phyloP scores from a whole-genome alignment of 2,329 filamentous ascomycete species.

The Dactylellina parvicollis region DNA sequence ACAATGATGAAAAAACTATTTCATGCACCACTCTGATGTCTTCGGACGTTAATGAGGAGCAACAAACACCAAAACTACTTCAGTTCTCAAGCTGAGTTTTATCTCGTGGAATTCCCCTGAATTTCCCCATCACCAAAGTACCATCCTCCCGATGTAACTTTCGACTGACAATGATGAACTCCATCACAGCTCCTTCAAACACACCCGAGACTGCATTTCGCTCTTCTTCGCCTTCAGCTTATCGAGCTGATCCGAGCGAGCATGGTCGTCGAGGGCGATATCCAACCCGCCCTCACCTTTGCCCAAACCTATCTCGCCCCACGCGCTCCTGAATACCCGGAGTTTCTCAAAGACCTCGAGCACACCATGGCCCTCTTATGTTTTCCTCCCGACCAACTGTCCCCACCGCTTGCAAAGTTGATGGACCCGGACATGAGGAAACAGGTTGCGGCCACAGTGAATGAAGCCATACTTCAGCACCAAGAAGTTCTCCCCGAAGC shows the following conservation, averaged over 20 bases:
- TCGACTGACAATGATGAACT: conserved; percentile 26
- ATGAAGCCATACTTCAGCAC: conserved; percentile 81
- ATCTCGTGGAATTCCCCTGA: conserved; percentile 35
- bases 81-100: conserved; percentile 83
- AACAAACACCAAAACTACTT: conserved; percentile 74
- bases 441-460: conserved; percentile 86
- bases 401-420: conserved; percentile 77
- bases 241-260: conserved; percentile 89
- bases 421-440: conserved; percentile 81
- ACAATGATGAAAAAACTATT: conserved; percentile 89
- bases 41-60: conserved; percentile 86
- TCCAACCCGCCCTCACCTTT: conserved; percentile 82
- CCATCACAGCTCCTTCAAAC: conserved; percentile 81
- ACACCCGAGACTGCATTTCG: conserved; percentile 85
- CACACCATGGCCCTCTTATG: conserved; percentile 91
- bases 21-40: conserved; percentile 99
- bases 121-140: conserved; percentile 56
- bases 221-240: conserved; percentile 86
- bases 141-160: background rate
- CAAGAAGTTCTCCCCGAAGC: conserved; percentile 80
- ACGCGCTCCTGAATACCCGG: conserved; percentile 79
- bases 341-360: conserved; percentile 87
- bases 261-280: conserved; percentile 73
- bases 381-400: conserved; percentile 81
- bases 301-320: conserved; percentile 88